phyloP scores from a whole-genome alignment of 768 basidiomycete genomes.

The Mycena polygramma region DNA sequence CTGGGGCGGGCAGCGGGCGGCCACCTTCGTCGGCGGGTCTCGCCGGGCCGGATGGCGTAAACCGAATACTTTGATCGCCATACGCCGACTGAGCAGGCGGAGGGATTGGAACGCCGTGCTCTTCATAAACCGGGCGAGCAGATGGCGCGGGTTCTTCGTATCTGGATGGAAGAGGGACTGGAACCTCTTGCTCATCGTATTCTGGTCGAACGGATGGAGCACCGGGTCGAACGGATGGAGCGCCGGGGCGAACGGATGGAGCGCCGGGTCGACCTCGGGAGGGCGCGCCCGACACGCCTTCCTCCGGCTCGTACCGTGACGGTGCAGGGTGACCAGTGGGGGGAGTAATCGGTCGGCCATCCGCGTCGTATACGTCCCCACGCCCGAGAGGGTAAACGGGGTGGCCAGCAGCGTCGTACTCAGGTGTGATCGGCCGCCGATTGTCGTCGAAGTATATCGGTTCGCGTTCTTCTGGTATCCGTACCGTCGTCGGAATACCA shows the following conservation, averaged over 20 bases:
- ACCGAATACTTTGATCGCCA: slow-evolving; percentile 12
- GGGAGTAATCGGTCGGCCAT: slow-evolving; percentile 22
- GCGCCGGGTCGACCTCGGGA: not conserved
- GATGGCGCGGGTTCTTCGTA: not conserved
- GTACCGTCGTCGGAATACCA: slow-evolving; percentile 33
- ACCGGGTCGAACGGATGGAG: not conserved
- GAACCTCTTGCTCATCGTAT: slow-evolving; percentile 8
- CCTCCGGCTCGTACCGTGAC: slow-evolving; percentile 17
- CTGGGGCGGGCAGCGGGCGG: slow-evolving; percentile 36
- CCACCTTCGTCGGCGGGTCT: slow-evolving; percentile 13
- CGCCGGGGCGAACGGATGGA: not conserved
- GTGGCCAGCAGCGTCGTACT: slow-evolving; percentile 16
- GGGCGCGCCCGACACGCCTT: slow-evolving; percentile 7
- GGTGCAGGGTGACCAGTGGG: slow-evolving; percentile 6
- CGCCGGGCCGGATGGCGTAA: not conserved
- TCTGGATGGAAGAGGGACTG: not conserved
- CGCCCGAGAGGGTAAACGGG: slow-evolving; percentile 17
- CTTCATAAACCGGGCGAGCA: not conserved
- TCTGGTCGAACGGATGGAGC: slow-evolving; percentile 11
- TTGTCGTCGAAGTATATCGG: slow-evolving; percentile 25
- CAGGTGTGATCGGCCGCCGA: slow-evolving; percentile 21
- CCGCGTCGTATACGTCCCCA: slow-evolving; percentile 21
- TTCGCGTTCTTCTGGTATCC: slow-evolving; percentile 6
- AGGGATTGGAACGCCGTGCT: not conserved
- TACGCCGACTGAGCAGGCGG: not conserved